These are phyloP conservation scores for Vitrella brassicaformis DNA, from an alignment of 73 alveolate genomes.

Conservation along the genomic window DNA sequence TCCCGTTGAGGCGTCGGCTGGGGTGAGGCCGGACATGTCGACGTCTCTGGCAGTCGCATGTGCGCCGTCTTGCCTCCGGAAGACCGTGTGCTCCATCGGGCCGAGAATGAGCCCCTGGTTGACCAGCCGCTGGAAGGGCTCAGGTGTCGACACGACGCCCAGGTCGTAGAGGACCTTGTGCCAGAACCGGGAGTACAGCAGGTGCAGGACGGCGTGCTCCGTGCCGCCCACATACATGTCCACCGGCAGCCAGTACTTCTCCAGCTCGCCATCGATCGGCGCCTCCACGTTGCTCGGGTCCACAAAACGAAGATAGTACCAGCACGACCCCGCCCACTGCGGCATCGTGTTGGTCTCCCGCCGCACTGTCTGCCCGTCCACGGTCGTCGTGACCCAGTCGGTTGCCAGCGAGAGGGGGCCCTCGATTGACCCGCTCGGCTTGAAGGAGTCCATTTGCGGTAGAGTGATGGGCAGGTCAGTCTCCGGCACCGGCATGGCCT, in stretches of 20 bases:
- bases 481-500: constrained; percentile 30
- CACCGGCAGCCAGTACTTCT: constrained; percentile 57
- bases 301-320: constrained; percentile 55
- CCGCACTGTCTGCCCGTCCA: not conserved
- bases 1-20: not conserved
- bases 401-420: constrained; percentile 4
- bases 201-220: constrained; percentile 67
- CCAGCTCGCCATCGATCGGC: constrained; percentile 15
- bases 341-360: constrained; percentile 57
- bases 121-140: constrained; percentile 51
- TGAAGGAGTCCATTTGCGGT: constrained; percentile 22
- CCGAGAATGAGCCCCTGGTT: constrained; percentile 55
- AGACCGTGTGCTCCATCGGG: not conserved
- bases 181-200: constrained; percentile 57
- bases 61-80: too few species aligned
- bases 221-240: constrained; percentile 57
- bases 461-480: constrained; percentile 43
- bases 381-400: not conserved
- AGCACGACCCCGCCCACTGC: constrained; percentile 57
- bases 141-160: constrained; percentile 10
- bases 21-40: too few species aligned
- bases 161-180: constrained; percentile 41
- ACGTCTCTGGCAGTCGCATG: too few species aligned
- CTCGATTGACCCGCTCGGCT: not conserved
- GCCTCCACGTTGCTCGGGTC: constrained; percentile 23